Evolutionary conservation across 768 basidiomycete species (phyloP).

Genomic region (Phylloporus arenicola): DNA sequence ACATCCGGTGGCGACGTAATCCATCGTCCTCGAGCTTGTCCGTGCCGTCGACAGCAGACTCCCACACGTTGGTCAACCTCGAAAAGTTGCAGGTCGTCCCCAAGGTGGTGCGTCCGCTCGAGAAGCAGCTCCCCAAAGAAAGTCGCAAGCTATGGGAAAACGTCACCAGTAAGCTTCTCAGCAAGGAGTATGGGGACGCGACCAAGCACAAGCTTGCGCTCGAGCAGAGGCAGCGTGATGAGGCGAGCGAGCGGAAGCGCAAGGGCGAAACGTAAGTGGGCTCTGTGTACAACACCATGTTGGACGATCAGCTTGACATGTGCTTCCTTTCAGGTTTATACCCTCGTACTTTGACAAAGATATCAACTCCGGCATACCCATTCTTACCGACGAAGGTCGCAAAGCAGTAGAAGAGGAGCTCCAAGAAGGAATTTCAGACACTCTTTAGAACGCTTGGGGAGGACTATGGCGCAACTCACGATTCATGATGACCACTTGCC

Average conservation of each 20-base stretch:
- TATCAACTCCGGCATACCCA: slow-evolving; percentile 58
- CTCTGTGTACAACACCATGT: neutral
- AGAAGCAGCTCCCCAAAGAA: slow-evolving; percentile 73
- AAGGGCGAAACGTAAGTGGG: slow-evolving; percentile 69
- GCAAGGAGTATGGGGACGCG: slow-evolving; percentile 87
- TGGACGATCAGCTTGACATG: neutral
- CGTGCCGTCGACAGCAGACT: slow-evolving; percentile 43
- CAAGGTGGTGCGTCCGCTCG: slow-evolving; percentile 78
- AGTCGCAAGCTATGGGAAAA: slow-evolving; percentile 84
- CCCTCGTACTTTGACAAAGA: slow-evolving; percentile 74
- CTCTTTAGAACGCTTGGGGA: slow-evolving; percentile 9
- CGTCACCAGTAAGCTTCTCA: slow-evolving; percentile 68
- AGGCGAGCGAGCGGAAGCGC: slow-evolving; percentile 80
- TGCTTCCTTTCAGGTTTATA: slow-evolving; percentile 47
- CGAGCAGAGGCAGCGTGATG: slow-evolving; percentile 90
- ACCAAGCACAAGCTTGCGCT: slow-evolving; percentile 88
- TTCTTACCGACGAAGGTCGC: slow-evolving; percentile 62
- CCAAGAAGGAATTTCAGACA: slow-evolving; percentile 12
- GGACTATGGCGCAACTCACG: neutral
- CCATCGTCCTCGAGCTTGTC: slow-evolving; percentile 46
- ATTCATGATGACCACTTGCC: slow-evolving; percentile 6
- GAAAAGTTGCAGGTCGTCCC: slow-evolving; percentile 65
- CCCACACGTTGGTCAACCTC: slow-evolving; percentile 70
- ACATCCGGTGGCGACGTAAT: slow-evolving; percentile 72
- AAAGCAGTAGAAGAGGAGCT: slow-evolving; percentile 74